Percentiles rank a stretch among this genome's conserved stretches.
These are phyloP conservation scores for Xylaria venustula DNA, from an alignment of 495 filamentous ascomycete species.

Conservation along the genomic window DNA sequence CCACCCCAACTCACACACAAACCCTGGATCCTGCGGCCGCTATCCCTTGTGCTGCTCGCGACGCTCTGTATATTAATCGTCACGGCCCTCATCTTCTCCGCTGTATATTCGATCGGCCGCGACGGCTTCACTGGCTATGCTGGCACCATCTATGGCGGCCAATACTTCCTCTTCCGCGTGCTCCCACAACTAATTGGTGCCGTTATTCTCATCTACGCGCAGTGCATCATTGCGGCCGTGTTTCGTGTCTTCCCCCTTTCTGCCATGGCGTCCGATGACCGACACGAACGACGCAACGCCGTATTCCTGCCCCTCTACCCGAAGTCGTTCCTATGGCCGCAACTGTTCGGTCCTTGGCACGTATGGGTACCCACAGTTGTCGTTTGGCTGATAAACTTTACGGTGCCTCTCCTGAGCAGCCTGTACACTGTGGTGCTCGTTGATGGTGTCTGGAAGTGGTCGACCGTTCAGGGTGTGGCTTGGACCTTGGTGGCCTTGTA, in stretches of 20 bases:
- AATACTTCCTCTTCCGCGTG: conserved; percentile 86
- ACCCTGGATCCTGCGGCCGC: conserved; percentile 64
- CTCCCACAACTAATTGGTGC: conserved; percentile 76
- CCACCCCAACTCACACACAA: conserved; percentile 59
- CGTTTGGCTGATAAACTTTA: conserved; percentile 47
- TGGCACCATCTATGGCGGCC: conserved; percentile 57
- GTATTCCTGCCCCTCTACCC: conserved; percentile 54
- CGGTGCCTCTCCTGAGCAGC: conserved; percentile 46
- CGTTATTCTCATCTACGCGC: conserved; percentile 69
- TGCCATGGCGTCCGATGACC: conserved; percentile 62
- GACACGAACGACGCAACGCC: conserved; percentile 46
- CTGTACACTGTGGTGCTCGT: conserved; percentile 46
- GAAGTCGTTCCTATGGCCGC: conserved; percentile 49
- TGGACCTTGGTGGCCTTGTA: conserved; percentile 80
- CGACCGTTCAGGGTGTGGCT: conserved; percentile 68
- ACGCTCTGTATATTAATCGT: conserved; percentile 68
- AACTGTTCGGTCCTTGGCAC: conserved; percentile 43
- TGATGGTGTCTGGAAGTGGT: conserved; percentile 68
- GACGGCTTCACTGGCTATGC: conserved; percentile 65
- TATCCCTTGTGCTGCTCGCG: conserved; percentile 57
- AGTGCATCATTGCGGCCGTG: conserved; percentile 71
- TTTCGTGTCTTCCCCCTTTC: conserved; percentile 76
- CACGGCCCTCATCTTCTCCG: conserved; percentile 67
- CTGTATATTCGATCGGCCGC: conserved; percentile 64
- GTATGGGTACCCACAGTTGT: conserved; percentile 43